Conservation (phyloP, 306 rosid genomes). For the Alnus glutinosa region DNA sequence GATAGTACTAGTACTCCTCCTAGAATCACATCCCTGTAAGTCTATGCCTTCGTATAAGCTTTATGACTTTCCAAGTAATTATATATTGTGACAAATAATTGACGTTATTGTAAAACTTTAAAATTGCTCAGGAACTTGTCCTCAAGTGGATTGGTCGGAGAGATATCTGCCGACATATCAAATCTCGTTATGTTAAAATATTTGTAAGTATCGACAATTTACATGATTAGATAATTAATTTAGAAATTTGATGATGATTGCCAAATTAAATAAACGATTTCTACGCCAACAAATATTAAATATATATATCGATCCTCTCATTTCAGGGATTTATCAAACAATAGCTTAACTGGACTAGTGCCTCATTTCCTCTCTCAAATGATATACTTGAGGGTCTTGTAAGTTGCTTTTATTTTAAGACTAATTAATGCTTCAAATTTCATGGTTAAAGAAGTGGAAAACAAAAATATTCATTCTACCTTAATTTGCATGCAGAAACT, state of each 20-base stretch:
- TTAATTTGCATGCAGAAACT: slow-evolving; percentile 46
- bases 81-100: not conserved
- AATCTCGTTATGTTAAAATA: slow-evolving; percentile 38
- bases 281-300: too few species aligned
- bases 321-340: slow-evolving; percentile 55
- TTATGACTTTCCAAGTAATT: not conserved
- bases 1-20: not conserved
- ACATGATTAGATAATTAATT: not conserved
- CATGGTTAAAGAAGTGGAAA: not conserved
- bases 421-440: not conserved
- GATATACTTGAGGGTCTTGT: slow-evolving; percentile 34
- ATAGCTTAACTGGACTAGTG: slow-evolving; percentile 42
- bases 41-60: not conserved
- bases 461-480: slow-evolving; percentile 5
- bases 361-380: slow-evolving; percentile 42
- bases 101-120: not conserved
- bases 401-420: slow-evolving; percentile 20
- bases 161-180: slow-evolving; percentile 37
- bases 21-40: not conserved
- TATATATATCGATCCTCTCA: too few species aligned
- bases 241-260: not conserved
- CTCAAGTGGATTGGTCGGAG: slow-evolving; percentile 46
- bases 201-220: slow-evolving; percentile 40
- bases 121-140: slow-evolving; percentile 44
- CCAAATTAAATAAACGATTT: too few species aligned